Evolutionary conservation across 2,329 filamentous ascomycete species (phyloP).

Genomic region (Scolecobasidium constrictum): DNA sequence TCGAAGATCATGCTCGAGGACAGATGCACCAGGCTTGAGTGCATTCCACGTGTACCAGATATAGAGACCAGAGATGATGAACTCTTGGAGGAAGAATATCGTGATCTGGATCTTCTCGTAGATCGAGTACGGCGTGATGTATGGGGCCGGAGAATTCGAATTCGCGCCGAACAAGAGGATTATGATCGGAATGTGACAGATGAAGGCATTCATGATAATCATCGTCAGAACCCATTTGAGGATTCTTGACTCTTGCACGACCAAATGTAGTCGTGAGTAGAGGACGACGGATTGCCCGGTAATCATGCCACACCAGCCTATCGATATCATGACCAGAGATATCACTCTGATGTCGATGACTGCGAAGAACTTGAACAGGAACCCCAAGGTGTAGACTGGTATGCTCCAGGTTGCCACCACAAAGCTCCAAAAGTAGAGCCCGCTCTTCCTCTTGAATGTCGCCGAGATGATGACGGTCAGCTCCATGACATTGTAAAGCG

Average conservation of each 20-base stretch:
- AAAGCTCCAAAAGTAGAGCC: slow-evolving; percentile 40
- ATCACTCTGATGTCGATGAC: slow-evolving; percentile 27
- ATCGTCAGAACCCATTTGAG: slow-evolving; percentile 43
- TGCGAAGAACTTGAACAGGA: slow-evolving; percentile 33
- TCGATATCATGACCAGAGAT: slow-evolving; percentile 30
- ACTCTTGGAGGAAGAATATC: slow-evolving; percentile 32
- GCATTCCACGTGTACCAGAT: background rate
- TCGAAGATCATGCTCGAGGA: background rate
- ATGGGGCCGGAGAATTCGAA: slow-evolving; percentile 23
- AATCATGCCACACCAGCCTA: slow-evolving; percentile 51
- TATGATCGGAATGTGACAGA: slow-evolving; percentile 43
- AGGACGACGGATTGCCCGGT: slow-evolving; percentile 51
- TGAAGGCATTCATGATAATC: slow-evolving; percentile 44
- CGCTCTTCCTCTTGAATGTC: slow-evolving; percentile 35
- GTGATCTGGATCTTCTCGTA: slow-evolving; percentile 37
- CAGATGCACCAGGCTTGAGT: too few species aligned
- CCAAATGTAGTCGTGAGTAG: slow-evolving; percentile 51
- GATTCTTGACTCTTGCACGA: slow-evolving; percentile 39
- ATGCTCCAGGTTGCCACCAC: slow-evolving; percentile 32
- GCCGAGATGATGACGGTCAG: slow-evolving; percentile 35
- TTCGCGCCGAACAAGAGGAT: slow-evolving; percentile 47
- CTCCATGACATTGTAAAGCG: slow-evolving; percentile 34
- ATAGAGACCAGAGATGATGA: slow-evolving; percentile 18
- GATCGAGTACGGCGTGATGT: slow-evolving; percentile 27
- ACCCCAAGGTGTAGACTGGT: slow-evolving; percentile 36